Percentiles rank a stretch among this genome's conserved stretches.
These are phyloP conservation scores for Dothistroma septosporum DNA, from an alignment of 2,329 filamentous ascomycete species.

Conservation along the genomic window DNA sequence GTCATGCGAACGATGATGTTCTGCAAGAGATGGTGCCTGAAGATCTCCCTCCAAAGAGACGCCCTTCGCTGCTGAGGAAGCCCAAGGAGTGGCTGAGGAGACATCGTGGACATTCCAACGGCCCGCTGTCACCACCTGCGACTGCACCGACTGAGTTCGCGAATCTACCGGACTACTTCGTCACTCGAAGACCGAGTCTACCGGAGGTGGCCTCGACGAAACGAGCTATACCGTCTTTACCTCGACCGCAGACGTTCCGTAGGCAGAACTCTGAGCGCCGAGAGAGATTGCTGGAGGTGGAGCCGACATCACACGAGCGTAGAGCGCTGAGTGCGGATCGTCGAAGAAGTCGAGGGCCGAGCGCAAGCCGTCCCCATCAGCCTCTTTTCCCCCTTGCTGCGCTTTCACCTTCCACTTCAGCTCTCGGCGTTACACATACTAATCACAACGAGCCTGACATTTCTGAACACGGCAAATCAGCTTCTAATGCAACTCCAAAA, in stretches of 20 bases:
- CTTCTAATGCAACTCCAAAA: constrained; percentile 2
- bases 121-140: constrained; percentile 13
- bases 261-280: constrained; percentile 77
- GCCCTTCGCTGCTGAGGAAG: constrained; percentile 22
- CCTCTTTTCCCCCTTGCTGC: constrained; percentile 39
- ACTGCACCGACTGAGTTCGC: constrained; percentile 28
- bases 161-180: constrained; percentile 24
- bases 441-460: constrained; percentile 4
- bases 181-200: constrained; percentile 20
- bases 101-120: constrained; percentile 28
- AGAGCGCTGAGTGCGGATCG: constrained; percentile 65
- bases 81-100: constrained; percentile 24
- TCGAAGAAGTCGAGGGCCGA: constrained; percentile 35
- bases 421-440: constrained; percentile 32
- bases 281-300: constrained; percentile 64
- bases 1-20: constrained; percentile 20
- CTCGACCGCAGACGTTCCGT: constrained; percentile 72
- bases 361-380: constrained; percentile 39
- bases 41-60: constrained; percentile 15
- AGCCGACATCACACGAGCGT: constrained; percentile 62
- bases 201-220: constrained; percentile 26
- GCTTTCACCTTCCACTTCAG: constrained; percentile 38
- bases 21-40: constrained; percentile 26
- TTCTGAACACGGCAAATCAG: constrained; percentile 2
- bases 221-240: constrained; percentile 63